Evolutionary conservation across 2,329 filamentous ascomycete genomes (phyloP), one percentile per base, ranked within the genome.

Genomic region (Hymenoscyphus albidus): DNA sequence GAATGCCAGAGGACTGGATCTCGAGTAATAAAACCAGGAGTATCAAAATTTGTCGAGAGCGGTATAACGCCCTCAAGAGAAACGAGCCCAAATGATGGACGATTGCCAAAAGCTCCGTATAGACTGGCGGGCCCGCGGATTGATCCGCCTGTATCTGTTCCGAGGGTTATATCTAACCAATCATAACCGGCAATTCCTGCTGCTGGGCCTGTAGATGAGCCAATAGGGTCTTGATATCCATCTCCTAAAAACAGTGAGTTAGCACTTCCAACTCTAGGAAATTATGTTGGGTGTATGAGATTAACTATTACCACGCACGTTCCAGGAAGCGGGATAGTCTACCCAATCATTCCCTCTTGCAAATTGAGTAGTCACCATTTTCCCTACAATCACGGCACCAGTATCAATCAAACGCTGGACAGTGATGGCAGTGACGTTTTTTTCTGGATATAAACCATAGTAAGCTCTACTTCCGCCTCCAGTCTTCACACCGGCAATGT

Each of bases 391-490:
- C 9, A 83, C 74, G 0, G 85, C 87, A 0, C 88, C 88, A 1
- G 83, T 79, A 61, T 86, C 81, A 2, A 89, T 77, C 0, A 90
- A 74, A 1, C 79, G 77, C 59, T 84, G 81, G 0, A 85, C 79
- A 1, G 82, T 77, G 0, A 80, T 71, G 0, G 82, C 81, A 0
- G 82, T 86, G 2, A 69, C 71, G 1, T 75, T 78, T 0, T 79
- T 76, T 5, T 78, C 71, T 0, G 77, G 75, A 63, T 85, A 82
- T 1, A 88, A 73, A 48, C 80, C 75, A 31, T 80, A 81, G 79
- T 83, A 89, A 1, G 85, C 82, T 38, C 83, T 77, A 62, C 85
- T 87, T 0, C 85, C 87, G 42, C 83, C 77, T 0, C 80, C 80
- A 0, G 83, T 87, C 7, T 78, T 78, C 0, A 87, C 74, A 2